phyloP scores from a whole-genome alignment of 1,139 yeast species.

The Maudiozyma humilis region DNA sequence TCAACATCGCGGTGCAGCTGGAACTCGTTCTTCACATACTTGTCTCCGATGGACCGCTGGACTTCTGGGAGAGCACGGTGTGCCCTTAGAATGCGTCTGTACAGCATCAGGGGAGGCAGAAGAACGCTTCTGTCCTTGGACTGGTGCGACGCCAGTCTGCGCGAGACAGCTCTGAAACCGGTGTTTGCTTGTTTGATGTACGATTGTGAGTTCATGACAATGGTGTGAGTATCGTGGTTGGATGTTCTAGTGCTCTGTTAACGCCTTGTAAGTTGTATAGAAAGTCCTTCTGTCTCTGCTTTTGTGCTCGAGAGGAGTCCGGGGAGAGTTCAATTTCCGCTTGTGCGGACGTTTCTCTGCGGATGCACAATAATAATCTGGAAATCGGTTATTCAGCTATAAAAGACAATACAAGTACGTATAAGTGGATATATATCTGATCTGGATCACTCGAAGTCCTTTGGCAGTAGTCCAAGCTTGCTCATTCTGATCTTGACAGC shows the following conservation, averaged over 20 bases:
- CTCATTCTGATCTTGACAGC: conserved; percentile 93
- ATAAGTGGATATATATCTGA: no score
- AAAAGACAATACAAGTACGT: no score
- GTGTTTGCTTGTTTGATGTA: not conserved
- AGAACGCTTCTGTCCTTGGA: conserved; percentile 33
- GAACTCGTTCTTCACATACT: conserved; percentile 83
- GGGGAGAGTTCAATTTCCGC: no score
- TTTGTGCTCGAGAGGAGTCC: no score
- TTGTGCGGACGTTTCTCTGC: no score
- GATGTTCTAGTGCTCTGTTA: not conserved
- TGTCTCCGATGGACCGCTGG: conserved; percentile 75
- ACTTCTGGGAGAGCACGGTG: conserved; percentile 61
- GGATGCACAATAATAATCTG: no score
- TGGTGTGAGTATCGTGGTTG: no score
- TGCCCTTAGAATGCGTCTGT: conserved; percentile 70
- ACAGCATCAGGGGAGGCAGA: conserved; percentile 73
- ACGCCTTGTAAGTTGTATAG: no score
- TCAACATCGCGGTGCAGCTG: conserved; percentile 74
- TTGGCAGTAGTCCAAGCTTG: conserved; percentile 46
- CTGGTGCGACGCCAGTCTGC: conserved; percentile 9
- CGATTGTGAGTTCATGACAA: not conserved
- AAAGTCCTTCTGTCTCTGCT: no score
- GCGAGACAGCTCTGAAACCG: no score
- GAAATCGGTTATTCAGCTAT: no score
- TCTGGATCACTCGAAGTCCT: conserved; percentile 28